A percentile compares a stretch with the other conserved stretches of the same genome.
phyloP scores from a whole-genome alignment of 345 rosid genomes.

The Hibiscus mutabilis region DNA sequence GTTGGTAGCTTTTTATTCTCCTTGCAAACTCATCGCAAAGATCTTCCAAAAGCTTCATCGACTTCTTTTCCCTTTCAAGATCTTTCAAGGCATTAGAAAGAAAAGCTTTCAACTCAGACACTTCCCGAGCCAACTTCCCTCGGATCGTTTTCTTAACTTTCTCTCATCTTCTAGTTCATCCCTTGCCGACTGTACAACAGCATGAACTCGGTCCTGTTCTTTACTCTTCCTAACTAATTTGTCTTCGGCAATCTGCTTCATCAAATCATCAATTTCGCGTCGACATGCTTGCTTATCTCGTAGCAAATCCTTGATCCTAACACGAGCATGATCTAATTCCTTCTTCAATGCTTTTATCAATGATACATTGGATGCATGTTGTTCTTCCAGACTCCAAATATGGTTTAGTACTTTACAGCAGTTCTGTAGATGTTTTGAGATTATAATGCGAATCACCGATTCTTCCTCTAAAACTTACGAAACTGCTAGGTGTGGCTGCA shows the following conservation, averaged over 20 bases:
- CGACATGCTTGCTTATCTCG: conserved; percentile 63
- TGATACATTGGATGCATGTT: conserved; percentile 64
- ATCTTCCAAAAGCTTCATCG: conserved; percentile 65
- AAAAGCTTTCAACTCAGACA: conserved; percentile 60
- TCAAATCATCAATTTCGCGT: conserved; percentile 64
- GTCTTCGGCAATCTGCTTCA: conserved; percentile 91
- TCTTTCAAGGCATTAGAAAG: conserved; percentile 51
- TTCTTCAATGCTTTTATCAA: conserved; percentile 60
- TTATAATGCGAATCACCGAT: conserved; percentile 55
- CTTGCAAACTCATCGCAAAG: conserved; percentile 86
- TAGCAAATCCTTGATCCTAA: conserved; percentile 66
- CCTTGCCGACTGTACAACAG: conserved; percentile 64
- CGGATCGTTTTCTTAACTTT: conserved; percentile 76
- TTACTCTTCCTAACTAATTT: conserved; percentile 58
- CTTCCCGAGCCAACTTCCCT: conserved; percentile 81
- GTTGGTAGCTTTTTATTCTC: conserved; percentile 71
- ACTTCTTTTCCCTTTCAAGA: conserved; percentile 57
- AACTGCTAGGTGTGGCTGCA: conserved; percentile 73
- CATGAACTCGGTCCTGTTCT: conserved; percentile 67
- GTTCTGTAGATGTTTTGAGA: conserved; percentile 86
- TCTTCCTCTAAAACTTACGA: conserved; percentile 62
- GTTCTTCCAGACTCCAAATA: conserved; percentile 93
- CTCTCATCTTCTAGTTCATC: conserved; percentile 90
- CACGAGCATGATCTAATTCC: conserved; percentile 68
- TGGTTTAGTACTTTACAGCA: conserved; percentile 82